Evolutionary conservation across 768 basidiomycete genomes (phyloP), one percentile per base, ranked within the genome.

Genomic region (Sporobolomyces phaffii): DNA sequence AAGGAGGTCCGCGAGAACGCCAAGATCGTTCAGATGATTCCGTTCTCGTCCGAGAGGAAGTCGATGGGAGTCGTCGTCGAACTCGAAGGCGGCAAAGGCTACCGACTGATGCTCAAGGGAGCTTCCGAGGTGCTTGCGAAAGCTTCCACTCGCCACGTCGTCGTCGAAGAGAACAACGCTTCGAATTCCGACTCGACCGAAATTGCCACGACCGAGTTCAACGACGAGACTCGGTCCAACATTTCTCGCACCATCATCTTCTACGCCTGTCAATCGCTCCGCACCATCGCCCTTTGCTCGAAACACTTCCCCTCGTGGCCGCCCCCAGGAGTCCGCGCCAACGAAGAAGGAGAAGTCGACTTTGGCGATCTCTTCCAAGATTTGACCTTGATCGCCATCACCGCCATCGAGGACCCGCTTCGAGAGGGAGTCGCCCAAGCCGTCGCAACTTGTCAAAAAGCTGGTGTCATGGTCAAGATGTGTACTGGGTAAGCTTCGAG

Each of bases 381-480:
- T 26, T 78, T 98, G 64, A 92, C 87, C 0, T 84, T 98, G 38
- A 87, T 98, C 68, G 88, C 85, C 49, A 89, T 99, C 72, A 85
- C 86, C 65, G 96, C 92, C 74, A 97, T 99, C 74, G 93, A 99
- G 76, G 96, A 99, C 76, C 96, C 93, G 48, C 83, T 99, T 6
- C 88, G 94, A 38, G 82, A 84, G 0, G 91, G 93, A 76, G 96
- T 98, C 31, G 84, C 84, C 20, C 84, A 91, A 15, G 92, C 94
- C 22, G 94, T 99, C 48, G 81, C 83, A 48, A 86, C 89, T 74
- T 97, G 93, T 75, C 85, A 85, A 73, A 83, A 81, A 58, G 94
- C 96, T 45, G 93, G 94, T 68, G 92, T 99, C 18, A 81, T 83
- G 28, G 86, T 98, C 80, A 97, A 96, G 80, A 99, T 97, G 93